A percentile compares a stretch with the other conserved stretches of the same genome.
These are phyloP conservation scores for Penicillium longicatenatum DNA, from an alignment of 495 filamentous ascomycete genomes.

Conservation along the genomic window DNA sequence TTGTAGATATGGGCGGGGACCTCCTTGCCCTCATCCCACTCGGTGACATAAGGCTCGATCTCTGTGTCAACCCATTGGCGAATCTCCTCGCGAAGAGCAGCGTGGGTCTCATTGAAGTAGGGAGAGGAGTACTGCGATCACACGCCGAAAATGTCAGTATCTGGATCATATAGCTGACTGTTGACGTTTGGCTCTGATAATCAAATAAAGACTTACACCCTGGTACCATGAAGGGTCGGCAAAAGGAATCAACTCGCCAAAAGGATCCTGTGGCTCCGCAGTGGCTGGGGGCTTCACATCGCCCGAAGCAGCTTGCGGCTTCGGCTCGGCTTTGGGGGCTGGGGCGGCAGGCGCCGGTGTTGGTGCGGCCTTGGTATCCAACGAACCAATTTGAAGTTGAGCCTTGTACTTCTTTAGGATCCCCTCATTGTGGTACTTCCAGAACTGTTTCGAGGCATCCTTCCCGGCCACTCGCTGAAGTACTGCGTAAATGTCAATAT, in stretches of 20 bases:
- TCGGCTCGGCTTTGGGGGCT: slow-evolving; percentile 46
- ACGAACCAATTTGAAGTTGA: slow-evolving; percentile 83
- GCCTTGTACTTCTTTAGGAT: slow-evolving; percentile 95
- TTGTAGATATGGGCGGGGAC: slow-evolving; percentile 90
- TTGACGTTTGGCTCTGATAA: not conserved
- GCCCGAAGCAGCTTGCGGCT: slow-evolving; percentile 48
- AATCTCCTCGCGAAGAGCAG: slow-evolving; percentile 83
- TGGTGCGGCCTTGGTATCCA: slow-evolving; percentile 78
- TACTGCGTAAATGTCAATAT: slow-evolving; percentile 52
- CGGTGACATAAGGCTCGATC: slow-evolving; percentile 87
- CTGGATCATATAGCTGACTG: not conserved
- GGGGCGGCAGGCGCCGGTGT: slow-evolving; percentile 33
- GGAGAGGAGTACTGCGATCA: slow-evolving; percentile 80
- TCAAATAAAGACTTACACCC: slow-evolving; percentile 72
- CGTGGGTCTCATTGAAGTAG: slow-evolving; percentile 93
- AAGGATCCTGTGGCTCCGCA: slow-evolving; percentile 74
- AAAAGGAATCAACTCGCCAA: slow-evolving; percentile 85
- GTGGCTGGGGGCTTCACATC: slow-evolving; percentile 40
- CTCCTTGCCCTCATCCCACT: slow-evolving; percentile 94
- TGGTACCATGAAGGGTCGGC: slow-evolving; percentile 96
- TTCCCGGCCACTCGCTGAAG: slow-evolving; percentile 92
- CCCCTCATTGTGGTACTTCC: slow-evolving; percentile 97
- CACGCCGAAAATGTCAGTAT: slow-evolving; percentile 14
- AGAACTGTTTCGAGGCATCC: slow-evolving; percentile 97
- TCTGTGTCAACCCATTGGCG: slow-evolving; percentile 88